phyloP scores from a whole-genome alignment of 1,284 basidiomycete species.

The Papiliotrema fonsecae region DNA sequence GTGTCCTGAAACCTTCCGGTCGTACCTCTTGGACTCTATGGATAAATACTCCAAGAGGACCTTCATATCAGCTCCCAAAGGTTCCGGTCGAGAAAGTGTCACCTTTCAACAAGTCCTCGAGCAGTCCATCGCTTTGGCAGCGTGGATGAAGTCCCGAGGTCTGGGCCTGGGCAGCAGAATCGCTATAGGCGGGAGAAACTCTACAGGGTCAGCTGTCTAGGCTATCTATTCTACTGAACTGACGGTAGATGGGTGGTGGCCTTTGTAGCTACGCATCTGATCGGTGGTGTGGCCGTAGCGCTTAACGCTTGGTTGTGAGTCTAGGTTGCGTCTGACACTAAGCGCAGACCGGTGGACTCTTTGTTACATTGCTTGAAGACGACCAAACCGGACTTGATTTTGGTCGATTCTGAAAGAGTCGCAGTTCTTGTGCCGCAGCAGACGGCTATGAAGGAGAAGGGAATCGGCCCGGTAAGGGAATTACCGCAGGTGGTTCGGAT shows the following conservation, averaged over 20 bases:
- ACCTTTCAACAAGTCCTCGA: constrained; percentile 28
- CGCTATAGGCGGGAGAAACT: constrained; percentile 37
- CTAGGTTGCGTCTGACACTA: background rate
- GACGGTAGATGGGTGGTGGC: constrained; percentile 29
- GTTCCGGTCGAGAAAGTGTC: constrained; percentile 12
- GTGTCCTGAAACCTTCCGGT: constrained; percentile 34
- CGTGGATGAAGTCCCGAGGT: constrained; percentile 29
- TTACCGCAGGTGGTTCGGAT: too few species aligned
- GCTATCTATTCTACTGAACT: background rate
- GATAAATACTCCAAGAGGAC: constrained; percentile 19
- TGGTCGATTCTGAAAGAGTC: constrained; percentile 31
- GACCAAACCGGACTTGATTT: constrained; percentile 22
- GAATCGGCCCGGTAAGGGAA: constrained; percentile 7
- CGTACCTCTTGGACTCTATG: constrained; percentile 22
- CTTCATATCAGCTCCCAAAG: constrained; percentile 33
- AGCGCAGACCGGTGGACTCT: constrained; percentile 16
- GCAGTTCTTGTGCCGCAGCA: constrained; percentile 15
- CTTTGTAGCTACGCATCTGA: constrained; percentile 33
- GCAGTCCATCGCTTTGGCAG: constrained; percentile 17
- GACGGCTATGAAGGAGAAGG: background rate
- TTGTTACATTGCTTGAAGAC: constrained; percentile 30
- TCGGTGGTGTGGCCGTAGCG: constrained; percentile 34
- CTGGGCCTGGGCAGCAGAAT: constrained; percentile 28
- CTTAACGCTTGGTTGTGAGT: constrained; percentile 44
- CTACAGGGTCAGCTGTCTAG: constrained; percentile 21